Evolutionary conservation across 768 basidiomycete genomes (phyloP).

Genomic region (Hygrophoropsis aurantiaca): DNA sequence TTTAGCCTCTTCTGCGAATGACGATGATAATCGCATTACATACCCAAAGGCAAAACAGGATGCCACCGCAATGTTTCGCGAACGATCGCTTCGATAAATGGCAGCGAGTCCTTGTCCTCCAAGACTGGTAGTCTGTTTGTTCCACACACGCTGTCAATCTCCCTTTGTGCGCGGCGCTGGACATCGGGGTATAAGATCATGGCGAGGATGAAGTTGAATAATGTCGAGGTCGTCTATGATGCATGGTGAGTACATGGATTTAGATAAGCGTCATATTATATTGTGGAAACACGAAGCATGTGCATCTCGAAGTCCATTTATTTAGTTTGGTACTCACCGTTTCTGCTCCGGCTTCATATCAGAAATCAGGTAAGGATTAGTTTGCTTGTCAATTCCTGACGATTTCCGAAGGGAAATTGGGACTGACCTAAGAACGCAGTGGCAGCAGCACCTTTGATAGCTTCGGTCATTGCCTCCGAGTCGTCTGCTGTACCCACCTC

Average conservation of each 20-base stretch:
- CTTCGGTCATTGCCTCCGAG: constrained; percentile 18
- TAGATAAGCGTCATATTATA: too few species aligned
- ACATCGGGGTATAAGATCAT: constrained; percentile 8
- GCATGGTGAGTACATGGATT: too few species aligned
- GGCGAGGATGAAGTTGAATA: constrained; percentile 8
- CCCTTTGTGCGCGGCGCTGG: background rate
- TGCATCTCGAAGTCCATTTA: too few species aligned
- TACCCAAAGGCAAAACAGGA: constrained; percentile 4
- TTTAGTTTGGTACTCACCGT: constrained; percentile 21
- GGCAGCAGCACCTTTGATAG: constrained; percentile 18
- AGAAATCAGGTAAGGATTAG: too few species aligned
- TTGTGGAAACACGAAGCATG: too few species aligned
- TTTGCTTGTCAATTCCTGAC: constrained; percentile 3
- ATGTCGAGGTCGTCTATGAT: constrained; percentile 2
- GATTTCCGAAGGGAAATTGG: background rate
- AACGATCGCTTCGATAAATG: too few species aligned
- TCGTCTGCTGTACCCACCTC: constrained; percentile 17
- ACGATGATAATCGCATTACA: background rate
- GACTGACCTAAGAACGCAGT: constrained; percentile 14
- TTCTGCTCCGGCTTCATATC: constrained; percentile 24
- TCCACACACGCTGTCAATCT: constrained; percentile 1
- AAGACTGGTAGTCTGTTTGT: constrained; percentile 4
- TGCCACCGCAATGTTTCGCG: too few species aligned
- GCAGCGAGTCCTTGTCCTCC: too few species aligned
- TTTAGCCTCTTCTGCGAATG: too few species aligned